These are phyloP conservation scores for Lactarius psammicola DNA, from an alignment of 768 basidiomycete species.

Conservation along the genomic window DNA sequence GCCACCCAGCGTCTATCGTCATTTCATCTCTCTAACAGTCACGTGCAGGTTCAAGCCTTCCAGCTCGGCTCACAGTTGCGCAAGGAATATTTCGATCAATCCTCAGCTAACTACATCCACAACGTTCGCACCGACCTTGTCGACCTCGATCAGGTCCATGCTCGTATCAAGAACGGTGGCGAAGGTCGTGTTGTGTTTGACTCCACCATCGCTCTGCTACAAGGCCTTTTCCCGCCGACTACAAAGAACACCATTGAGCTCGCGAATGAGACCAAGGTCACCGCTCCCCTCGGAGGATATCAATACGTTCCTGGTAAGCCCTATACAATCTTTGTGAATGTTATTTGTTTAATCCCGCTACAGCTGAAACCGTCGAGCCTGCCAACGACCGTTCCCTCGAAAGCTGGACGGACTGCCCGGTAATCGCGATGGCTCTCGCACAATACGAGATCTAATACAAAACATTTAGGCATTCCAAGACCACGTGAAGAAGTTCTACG, in stretches of 20 bases:
- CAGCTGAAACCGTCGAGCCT: constrained; percentile 85
- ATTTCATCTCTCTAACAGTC: constrained; percentile 3
- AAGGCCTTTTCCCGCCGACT: constrained; percentile 85
- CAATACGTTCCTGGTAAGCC: constrained; percentile 76
- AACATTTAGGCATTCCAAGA: constrained; percentile 55
- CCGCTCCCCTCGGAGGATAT: constrained; percentile 77
- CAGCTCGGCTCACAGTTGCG: constrained; percentile 62
- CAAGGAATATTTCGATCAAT: constrained; percentile 60
- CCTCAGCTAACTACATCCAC: constrained; percentile 67
- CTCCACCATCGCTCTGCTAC: constrained; percentile 78
- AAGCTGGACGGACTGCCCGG: constrained; percentile 68
- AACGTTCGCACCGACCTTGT: constrained; percentile 67
- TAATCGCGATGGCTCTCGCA: constrained; percentile 33
- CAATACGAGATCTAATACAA: constrained; percentile 5
- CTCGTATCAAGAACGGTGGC: constrained; percentile 78
- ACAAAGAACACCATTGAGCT: constrained; percentile 67
- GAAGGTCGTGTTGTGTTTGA: constrained; percentile 88
- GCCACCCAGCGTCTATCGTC: constrained; percentile 28
- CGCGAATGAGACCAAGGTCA: constrained; percentile 71
- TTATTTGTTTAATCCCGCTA: constrained; percentile 8
- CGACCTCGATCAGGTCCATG: constrained; percentile 68
- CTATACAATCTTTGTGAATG: not conserved
- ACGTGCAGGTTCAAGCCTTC: constrained; percentile 60
- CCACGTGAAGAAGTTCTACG: constrained; percentile 59
- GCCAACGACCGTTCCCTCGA: constrained; percentile 80